Evolutionary conservation across 495 filamentous ascomycete species (phyloP), one percentile per base, ranked within the genome.

Genomic region (Aspergillus conjunctus): DNA sequence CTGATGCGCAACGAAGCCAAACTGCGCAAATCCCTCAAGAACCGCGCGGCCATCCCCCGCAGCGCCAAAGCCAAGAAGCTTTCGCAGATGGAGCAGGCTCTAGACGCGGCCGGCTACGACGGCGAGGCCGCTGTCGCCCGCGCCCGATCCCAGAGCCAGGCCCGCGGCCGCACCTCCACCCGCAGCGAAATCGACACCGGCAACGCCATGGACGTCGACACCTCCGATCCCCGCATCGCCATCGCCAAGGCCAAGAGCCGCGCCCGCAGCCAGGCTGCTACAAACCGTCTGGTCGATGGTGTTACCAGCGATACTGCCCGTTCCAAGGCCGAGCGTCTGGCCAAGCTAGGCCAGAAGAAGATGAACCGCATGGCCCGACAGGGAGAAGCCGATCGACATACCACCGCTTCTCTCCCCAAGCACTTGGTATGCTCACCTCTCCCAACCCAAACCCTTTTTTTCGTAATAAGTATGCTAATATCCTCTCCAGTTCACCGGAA

Each of bases 351-450:
- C 64, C 94, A 98, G 87, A 91, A 92, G 83, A 91, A 91, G 87
- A 97, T 95, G 92, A 98, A 98, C 79, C 83, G 93, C 61, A 93
- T 95, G 90, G 94, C 94, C 45, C 86, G 93, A 71, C 87, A 90
- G 81, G 94, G 94, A 77, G 94, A 98, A 80, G 92, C 92, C 39
- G 94, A 98, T 85, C 83, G 94, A 71, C 95, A 98, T 78, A 88
- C 87, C 52, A 87, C 87, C 56, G 87, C 88, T 9, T 81, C 88
- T 45, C 76, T 96, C 71, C 86, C 90, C 53, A 98, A 96, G 80
- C 93, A 97, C 79, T 83, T 98, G 85, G 91, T 97, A 83, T 67
- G 87, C 82, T 60, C 49, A 21, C 0, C 60, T 58, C 11, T 2
- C 32, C 6, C 37, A 8, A 4, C 37, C 37, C 37, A 11, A 12